Evolutionary conservation across 768 basidiomycete species (phyloP).

Genomic region (Termitomyces sp.): DNA sequence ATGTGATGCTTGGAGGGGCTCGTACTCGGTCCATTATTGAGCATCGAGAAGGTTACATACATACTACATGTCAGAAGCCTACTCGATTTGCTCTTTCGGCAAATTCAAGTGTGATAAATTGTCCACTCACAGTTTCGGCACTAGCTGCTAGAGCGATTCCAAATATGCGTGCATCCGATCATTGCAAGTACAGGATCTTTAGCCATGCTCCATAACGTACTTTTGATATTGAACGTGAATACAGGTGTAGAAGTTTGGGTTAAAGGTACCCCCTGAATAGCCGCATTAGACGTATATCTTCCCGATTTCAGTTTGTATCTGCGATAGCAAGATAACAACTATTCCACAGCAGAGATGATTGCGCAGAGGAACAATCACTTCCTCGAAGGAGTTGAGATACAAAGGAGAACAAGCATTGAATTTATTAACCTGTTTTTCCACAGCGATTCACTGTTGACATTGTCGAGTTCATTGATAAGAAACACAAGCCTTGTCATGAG

Average conservation of each 20-base stretch:
- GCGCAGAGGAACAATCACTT: background rate
- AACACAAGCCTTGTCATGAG: background rate
- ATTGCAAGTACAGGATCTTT: background rate
- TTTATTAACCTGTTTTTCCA: background rate
- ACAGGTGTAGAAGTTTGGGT: background rate
- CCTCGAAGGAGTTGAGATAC: no score
- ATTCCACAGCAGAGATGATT: no score
- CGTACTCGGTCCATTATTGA: background rate
- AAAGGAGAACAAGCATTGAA: no score
- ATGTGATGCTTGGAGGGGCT: background rate
- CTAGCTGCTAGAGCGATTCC: background rate
- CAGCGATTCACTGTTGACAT: no score
- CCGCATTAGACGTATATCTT: no score
- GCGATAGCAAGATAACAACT: background rate
- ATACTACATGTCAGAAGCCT: no score
- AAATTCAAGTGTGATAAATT: no score
- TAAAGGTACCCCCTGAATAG: background rate
- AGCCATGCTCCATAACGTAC: background rate
- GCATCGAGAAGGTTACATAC: no score
- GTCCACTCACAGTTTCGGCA: no score
- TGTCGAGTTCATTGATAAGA: background rate
- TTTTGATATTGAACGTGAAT: background rate
- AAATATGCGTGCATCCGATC: background rate
- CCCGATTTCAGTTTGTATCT: no score
- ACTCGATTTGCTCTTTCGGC: no score